Percentiles rank a stretch among this genome's conserved stretches.
These are phyloP conservation scores for Echites panduratus DNA, from an alignment of 257 asterid genomes.

Conservation along the genomic window DNA sequence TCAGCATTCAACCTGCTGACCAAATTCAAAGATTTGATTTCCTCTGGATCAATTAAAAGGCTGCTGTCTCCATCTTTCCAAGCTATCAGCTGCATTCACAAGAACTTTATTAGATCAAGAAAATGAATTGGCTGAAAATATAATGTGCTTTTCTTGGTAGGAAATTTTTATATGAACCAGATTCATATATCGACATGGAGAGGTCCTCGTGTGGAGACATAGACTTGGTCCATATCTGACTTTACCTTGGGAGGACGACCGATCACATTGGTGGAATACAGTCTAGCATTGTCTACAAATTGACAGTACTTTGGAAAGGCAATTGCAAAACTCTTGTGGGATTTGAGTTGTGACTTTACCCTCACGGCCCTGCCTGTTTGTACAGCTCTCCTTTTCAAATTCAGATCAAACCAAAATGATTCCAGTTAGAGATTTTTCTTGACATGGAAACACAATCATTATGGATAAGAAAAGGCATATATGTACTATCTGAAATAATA, in stretches of 20 bases:
- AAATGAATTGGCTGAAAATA: too few relatives aligned
- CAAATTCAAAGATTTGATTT: constrained; percentile 48
- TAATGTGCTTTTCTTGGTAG: too few relatives aligned
- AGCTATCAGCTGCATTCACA: constrained; percentile 61
- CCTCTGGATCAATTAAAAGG: constrained; percentile 55
- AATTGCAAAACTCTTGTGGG: constrained; percentile 87
- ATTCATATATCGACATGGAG: too few relatives aligned
- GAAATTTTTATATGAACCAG: too few relatives aligned
- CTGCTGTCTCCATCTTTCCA: constrained; percentile 86
- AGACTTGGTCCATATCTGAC: too few relatives aligned
- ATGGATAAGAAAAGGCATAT: not conserved
- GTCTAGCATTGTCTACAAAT: constrained; percentile 79
- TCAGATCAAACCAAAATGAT: not conserved
- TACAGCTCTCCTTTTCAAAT: constrained; percentile 69
- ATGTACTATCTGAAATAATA: constrained; percentile 5
- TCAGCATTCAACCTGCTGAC: constrained; percentile 66
- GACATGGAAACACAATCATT: not conserved
- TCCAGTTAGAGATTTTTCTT: not conserved
- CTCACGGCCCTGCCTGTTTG: constrained; percentile 85
- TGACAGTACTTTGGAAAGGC: constrained; percentile 63
- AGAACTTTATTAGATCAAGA: too few relatives aligned
- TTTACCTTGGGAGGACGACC: constrained; percentile 60
- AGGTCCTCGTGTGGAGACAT: too few relatives aligned
- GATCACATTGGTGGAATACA: constrained; percentile 59
- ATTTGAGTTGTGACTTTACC: constrained; percentile 72